These are phyloP conservation scores for Wickerhamiella australiensis DNA, from an alignment of 805 yeast species.

Conservation along the genomic window DNA sequence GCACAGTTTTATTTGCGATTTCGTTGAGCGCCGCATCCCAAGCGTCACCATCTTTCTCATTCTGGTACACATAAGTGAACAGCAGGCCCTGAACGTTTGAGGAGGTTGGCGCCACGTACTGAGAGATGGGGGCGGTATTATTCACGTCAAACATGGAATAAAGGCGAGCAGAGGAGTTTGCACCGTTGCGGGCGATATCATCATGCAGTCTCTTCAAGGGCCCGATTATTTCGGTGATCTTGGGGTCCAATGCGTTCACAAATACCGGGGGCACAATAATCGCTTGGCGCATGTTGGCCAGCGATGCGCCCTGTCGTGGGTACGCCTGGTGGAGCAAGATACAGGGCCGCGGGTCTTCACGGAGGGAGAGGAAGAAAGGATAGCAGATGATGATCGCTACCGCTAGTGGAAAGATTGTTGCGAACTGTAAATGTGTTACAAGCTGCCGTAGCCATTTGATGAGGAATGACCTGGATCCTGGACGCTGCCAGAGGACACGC, in stretches of 20 bases:
- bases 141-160: slow-evolving; percentile 3
- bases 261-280: slow-evolving; percentile 14
- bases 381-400: slow-evolving; percentile 7
- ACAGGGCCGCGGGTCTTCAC: slow-evolving; percentile 4
- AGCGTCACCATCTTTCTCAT: not conserved
- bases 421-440: slow-evolving; percentile 8
- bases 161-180: not conserved
- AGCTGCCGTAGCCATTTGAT: not conserved
- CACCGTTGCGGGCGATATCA: not conserved
- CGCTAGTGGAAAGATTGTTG: slow-evolving; percentile 10
- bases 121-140: not conserved
- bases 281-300: slow-evolving; percentile 12
- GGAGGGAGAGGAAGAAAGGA: slow-evolving; percentile 10
- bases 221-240: slow-evolving; percentile 1
- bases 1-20: not conserved
- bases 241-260: slow-evolving; percentile 2
- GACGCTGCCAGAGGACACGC: slow-evolving; percentile 7
- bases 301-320: not conserved
- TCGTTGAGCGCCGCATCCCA: slow-evolving; percentile 3
- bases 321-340: slow-evolving; percentile 9
- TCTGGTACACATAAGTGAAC: slow-evolving; percentile 8
- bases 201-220: slow-evolving; percentile 9
- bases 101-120: slow-evolving; percentile 1
- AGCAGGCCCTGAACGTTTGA: slow-evolving; percentile 9
- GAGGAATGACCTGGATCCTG: not conserved